Evolutionary conservation across 2,329 filamentous ascomycete genomes (phyloP), one percentile per base, ranked within the genome.

Genomic region (Colletotrichum viniferum): DNA sequence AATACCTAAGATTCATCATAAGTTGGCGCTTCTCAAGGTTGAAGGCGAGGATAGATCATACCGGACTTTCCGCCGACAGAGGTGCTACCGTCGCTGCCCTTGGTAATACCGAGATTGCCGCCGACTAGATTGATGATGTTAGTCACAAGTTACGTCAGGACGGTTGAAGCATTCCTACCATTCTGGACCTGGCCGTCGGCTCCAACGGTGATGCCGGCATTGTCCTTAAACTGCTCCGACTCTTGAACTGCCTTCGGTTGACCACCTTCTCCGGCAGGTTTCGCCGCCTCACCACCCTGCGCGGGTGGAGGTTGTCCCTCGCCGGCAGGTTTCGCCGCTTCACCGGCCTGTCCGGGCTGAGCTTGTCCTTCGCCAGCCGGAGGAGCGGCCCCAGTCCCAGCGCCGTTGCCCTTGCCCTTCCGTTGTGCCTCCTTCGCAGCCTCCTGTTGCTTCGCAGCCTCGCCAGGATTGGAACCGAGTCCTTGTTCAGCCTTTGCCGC

Each of bases 61-160:
- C 73, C 69, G 30, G 69, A 72, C n/a, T 75, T 75, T 26, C 73
- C 73, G 9, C 73, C 69, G 18, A 75, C 73, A 6, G 73, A 75
- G 14, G 73, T 75, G 26, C 73, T 75, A 10, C 73, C 73, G 26
- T 75, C 73, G 8, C 73, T 75, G 6, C 73, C 73, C 18, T 75
- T 75, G 14, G 69, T 75, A n/a, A 75, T 75, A 7, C 73, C 73
- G 2, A 75, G 56, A n/a, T 75, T 67, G 10, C 73, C 73, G n/a
- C 73, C 73, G 13, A 75, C 73, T 75, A 24, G 2, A 2, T 12
- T 16, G 5, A 32, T 16, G 12, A 21, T 71, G 30, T 60, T 61
- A 34, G 28, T 32, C 14, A 0, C 1, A 18, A 13, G 13, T 13
- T 2, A 14, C 0, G 28, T 0, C 5, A 7, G 28, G 28, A 34